Evolutionary conservation across 163 green algal genomes (phyloP).

Genomic region (Scenedesmus sp.): DNA sequence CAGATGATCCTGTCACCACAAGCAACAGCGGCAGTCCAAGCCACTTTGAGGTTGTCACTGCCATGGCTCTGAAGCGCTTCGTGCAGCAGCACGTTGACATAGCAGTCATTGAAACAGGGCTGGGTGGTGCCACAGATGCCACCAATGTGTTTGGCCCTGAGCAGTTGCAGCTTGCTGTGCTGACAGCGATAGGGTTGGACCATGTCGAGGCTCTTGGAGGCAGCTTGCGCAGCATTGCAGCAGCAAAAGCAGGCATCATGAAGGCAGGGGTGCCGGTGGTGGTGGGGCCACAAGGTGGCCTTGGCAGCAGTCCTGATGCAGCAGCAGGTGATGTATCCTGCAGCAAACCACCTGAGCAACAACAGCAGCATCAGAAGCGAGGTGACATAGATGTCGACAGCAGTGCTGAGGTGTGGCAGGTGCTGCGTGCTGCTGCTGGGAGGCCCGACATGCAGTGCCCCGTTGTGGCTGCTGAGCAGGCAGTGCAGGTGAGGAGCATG

Average conservation of each 20-base stretch:
- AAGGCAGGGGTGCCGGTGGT: constrained; percentile 75
- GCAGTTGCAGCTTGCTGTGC: constrained; percentile 46
- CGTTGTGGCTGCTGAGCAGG: constrained; percentile 6
- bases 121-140: constrained; percentile 92
- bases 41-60: constrained; percentile 93
- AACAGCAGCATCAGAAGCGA: constrained; percentile 22
- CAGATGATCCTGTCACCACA: background rate
- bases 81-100: constrained; percentile 78
- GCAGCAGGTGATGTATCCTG: background rate
- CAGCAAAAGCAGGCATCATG: constrained; percentile 89
- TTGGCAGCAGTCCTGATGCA: too few relatives aligned
- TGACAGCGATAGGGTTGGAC: constrained; percentile 78
- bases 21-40: constrained; percentile 59
- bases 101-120: constrained; percentile 92
- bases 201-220: constrained; percentile 92
- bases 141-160: constrained; percentile 90
- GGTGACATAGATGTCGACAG: background rate
- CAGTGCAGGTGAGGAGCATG: constrained; percentile 20
- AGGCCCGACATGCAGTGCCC: constrained; percentile 6
- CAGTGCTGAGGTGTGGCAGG: constrained; percentile 32
- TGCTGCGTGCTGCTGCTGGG: constrained; percentile 7
- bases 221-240: constrained; percentile 80
- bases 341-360: background rate
- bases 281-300: constrained; percentile 73
- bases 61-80: constrained; percentile 87